Evolutionary conservation across 495 filamentous ascomycete genomes (phyloP), one percentile per base, ranked within the genome.

Genomic region (Penicillium coprophilum): DNA sequence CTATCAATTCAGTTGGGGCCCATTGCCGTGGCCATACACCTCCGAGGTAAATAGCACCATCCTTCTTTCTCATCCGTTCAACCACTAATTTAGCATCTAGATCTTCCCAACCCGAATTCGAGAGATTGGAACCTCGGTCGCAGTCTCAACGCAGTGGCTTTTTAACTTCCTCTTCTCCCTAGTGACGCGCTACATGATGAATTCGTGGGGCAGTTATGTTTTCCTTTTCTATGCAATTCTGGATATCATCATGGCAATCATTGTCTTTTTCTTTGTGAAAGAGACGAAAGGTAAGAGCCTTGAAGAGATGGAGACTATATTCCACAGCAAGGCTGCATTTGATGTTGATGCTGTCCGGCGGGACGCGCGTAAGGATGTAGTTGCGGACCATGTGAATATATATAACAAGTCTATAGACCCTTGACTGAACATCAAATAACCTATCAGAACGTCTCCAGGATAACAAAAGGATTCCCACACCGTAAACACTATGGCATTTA

Each of bases 181-280:
- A 4, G 76, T 73, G 0, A 81, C 77, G 0, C 79, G 78, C 6
- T 75, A 78, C 46, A 79, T 79, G 77, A 65, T 80, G 28, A 67
- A 46, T 3, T 64, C 68, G 17, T 72, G 77, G 52, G 65, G 73
- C 0, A 79, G 76, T 20, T 83, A 83, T 2, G 84, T 81, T 1
- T 79, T 73, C 56, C 62, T 74, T 27, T 75, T 79, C 61, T 76
- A 76, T 51, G 74, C 62, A 2, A 48, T 47, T 3, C 62, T 67
- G 4, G 71, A 72, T 53, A 46, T 74, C 3, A 45, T 70, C 13
- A 81, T 79, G 31, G 77, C 77, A 0, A 13, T 77, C 1, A 81
- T 80, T 76, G 82, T 83, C 6, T 84, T 73, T 67, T 78, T 85
- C 53, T 81, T 77, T 38, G 75, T 87, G 0, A 85, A 85, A 3